Conservation (phyloP, 1,284 basidiomycete genomes). For the Tilletia indica region DNA sequence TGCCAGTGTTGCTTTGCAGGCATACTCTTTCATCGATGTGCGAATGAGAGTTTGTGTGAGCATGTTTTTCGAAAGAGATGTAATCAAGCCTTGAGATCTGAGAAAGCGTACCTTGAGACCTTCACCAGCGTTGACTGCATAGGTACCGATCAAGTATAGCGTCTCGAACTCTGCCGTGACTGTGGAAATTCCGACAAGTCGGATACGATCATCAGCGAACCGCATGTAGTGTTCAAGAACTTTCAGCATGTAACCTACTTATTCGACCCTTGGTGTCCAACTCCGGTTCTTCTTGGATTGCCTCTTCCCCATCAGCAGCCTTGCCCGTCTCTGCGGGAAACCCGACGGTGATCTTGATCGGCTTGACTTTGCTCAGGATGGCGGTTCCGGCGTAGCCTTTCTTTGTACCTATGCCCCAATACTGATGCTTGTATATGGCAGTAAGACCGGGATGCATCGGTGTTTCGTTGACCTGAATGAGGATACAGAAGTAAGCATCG, state of each 20-base stretch:
- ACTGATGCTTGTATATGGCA: slow-evolving; percentile 44
- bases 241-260: slow-evolving; percentile 22
- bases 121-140: slow-evolving; percentile 81
- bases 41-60: too few relatives aligned
- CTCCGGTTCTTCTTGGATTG: not conserved
- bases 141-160: slow-evolving; percentile 74
- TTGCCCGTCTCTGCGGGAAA: not conserved
- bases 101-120: slow-evolving; percentile 66
- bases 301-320: not conserved
- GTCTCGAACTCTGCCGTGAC: slow-evolving; percentile 75
- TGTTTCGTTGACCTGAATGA: slow-evolving; percentile 33
- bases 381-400: slow-evolving; percentile 69
- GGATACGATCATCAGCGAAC: not conserved
- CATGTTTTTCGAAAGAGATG: not conserved
- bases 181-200: slow-evolving; percentile 54
- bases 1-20: slow-evolving; percentile 16
- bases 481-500: not conserved
- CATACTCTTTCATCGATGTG: slow-evolving; percentile 10
- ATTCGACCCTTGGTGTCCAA: slow-evolving; percentile 38
- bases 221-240: not conserved
- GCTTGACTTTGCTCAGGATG: slow-evolving; percentile 74
- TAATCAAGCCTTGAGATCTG: slow-evolving; percentile 12
- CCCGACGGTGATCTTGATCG: slow-evolving; percentile 57
- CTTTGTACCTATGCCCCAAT: slow-evolving; percentile 52
- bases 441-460: slow-evolving; percentile 42